These are phyloP conservation scores for Hypomontagnella submonticulosa DNA, from an alignment of 495 filamentous ascomycete species.

Conservation along the genomic window DNA sequence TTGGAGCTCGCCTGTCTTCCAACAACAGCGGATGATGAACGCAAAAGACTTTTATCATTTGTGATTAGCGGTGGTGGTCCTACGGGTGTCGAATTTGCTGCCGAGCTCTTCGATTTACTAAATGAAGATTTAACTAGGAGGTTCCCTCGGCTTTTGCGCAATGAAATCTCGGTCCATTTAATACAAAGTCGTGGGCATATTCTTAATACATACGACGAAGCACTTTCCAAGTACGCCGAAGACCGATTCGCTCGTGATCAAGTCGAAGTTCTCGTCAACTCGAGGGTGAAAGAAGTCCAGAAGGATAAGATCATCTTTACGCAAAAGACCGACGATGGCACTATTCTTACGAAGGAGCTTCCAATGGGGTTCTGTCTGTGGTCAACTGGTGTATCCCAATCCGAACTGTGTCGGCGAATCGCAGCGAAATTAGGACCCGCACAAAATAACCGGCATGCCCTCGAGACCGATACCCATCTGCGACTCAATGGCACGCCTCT, in stretches of 20 bases:
- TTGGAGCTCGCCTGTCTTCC: conserved; percentile 93
- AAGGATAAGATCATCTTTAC: conserved; percentile 87
- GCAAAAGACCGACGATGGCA: conserved; percentile 78
- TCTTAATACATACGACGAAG: conserved; percentile 97
- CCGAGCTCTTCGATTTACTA: conserved; percentile 93
- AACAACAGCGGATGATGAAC: conserved; percentile 89
- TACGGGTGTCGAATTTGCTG: conserved; percentile 97
- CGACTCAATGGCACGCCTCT: conserved; percentile 90
- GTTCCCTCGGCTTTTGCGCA: conserved; percentile 90
- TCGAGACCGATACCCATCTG: conserved; percentile 95
- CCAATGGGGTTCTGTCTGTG: conserved; percentile 97
- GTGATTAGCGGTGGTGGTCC: conserved; percentile 95
- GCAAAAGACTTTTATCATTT: conserved; percentile 88
- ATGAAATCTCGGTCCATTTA: conserved; percentile 96
- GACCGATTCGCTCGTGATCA: conserved; percentile 88
- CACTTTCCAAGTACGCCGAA: conserved; percentile 91
- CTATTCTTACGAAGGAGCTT: conserved; percentile 85
- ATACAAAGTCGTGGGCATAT: conserved; percentile 96
- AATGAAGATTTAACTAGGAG: conserved; percentile 89
- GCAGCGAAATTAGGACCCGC: conserved; percentile 73
- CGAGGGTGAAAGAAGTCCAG: conserved; percentile 88
- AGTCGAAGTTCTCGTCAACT: conserved; percentile 89
- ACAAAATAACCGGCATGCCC: conserved; percentile 89
- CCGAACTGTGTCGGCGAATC: conserved; percentile 78
- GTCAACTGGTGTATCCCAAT: conserved; percentile 96